These are phyloP conservation scores for Ogataea populi-albae DNA, from an alignment of 805 yeast species.

Conservation along the genomic window DNA sequence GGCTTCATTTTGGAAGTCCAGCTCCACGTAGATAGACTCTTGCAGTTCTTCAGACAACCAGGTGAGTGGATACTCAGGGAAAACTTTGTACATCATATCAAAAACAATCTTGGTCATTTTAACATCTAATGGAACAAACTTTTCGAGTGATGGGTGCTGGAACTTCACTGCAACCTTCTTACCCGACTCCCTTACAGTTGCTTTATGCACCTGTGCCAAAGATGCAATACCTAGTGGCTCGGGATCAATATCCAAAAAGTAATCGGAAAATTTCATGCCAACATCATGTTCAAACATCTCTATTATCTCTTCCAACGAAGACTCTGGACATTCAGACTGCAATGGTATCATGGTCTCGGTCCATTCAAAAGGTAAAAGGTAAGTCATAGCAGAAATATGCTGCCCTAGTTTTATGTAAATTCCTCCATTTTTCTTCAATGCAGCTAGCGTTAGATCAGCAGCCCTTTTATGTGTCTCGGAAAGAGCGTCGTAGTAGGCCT, in stretches of 20 bases:
- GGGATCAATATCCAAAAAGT: conserved; percentile 64
- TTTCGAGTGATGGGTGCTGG: conserved; percentile 85
- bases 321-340: conserved; percentile 86
- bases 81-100: conserved; percentile 65
- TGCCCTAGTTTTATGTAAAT: conserved; percentile 93
- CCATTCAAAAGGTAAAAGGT: conserved; percentile 91
- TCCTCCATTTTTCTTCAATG: conserved; percentile 86
- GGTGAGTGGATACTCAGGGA: conserved; percentile 89
- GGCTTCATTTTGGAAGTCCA: conserved; percentile 87
- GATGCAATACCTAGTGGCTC: conserved; percentile 94
- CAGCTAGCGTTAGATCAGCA: conserved; percentile 73
- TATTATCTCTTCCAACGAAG: conserved; percentile 66
- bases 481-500: conserved; percentile 51
- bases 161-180: conserved; percentile 84
- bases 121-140: conserved; percentile 89
- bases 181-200: conserved; percentile 54
- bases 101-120: conserved; percentile 75
- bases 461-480: conserved; percentile 68
- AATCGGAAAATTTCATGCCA: conserved; percentile 55
- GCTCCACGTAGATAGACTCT: conserved; percentile 81
- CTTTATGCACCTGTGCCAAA: conserved; percentile 92
- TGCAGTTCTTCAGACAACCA: conserved; percentile 97
- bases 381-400: conserved; percentile 89
- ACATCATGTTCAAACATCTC: conserved; percentile 67
- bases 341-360: conserved; percentile 90